Evolutionary conservation across 352 stramenopile species (phyloP).

Genomic region (Globisporangium paroecandrum): DNA sequence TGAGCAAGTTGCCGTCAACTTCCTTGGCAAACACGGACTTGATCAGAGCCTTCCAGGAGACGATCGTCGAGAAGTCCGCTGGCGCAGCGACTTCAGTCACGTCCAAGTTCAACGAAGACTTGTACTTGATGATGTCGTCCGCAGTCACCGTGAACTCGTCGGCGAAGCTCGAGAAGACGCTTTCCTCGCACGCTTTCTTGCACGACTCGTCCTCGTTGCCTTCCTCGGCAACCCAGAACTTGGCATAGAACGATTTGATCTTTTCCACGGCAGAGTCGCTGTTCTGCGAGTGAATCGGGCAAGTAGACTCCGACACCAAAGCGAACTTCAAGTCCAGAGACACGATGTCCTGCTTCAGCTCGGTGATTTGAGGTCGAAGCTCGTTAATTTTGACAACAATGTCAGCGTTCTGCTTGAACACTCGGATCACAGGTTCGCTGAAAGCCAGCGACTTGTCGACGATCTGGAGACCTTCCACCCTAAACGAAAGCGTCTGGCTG

Average conservation of each 20-base stretch:
- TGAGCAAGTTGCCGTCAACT: constrained; percentile 75
- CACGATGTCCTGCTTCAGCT: constrained; percentile 39
- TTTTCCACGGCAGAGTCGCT: constrained; percentile 37
- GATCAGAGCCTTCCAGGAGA: constrained; percentile 78
- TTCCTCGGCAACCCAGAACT: constrained; percentile 68
- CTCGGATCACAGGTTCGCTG: constrained; percentile 44
- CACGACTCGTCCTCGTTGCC: constrained; percentile 59
- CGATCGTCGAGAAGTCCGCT: constrained; percentile 76
- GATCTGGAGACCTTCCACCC: constrained; percentile 29
- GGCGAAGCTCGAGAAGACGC: constrained; percentile 57
- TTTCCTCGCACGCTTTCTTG: constrained; percentile 50
- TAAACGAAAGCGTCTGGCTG: constrained; percentile 42
- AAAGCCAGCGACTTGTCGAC: constrained; percentile 37
- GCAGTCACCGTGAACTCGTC: constrained; percentile 57
- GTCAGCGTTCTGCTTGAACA: constrained; percentile 29
- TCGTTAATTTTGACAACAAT: constrained; percentile 59
- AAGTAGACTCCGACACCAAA: constrained; percentile 47
- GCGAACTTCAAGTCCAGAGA: constrained; percentile 40
- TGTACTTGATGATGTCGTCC: constrained; percentile 60
- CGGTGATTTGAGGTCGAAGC: constrained; percentile 49
- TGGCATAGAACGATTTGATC: constrained; percentile 75
- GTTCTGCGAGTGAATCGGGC: constrained; percentile 48
- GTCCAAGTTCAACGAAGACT: constrained; percentile 45
- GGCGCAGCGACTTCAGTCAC: constrained; percentile 33
- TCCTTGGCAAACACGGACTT: constrained; percentile 82